These are phyloP conservation scores for Fraxinus cuspidata DNA, from an alignment of 257 asterid species.

Conservation along the genomic window DNA sequence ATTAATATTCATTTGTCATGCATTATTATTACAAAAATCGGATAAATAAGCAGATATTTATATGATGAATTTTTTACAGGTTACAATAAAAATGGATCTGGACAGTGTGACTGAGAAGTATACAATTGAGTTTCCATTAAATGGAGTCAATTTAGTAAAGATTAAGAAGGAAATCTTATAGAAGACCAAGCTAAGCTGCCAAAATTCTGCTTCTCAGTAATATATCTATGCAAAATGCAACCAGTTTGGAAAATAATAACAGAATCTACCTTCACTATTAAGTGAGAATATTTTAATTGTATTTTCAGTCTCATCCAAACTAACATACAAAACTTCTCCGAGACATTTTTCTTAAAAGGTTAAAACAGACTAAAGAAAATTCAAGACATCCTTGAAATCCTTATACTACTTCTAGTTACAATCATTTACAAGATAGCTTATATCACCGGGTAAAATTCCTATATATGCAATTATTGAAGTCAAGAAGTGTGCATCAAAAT, in stretches of 20 bases:
- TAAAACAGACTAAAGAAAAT: too few relatives aligned
- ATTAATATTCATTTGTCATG: too few relatives aligned
- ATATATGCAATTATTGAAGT: not conserved
- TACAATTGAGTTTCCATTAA: not conserved
- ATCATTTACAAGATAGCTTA: not conserved
- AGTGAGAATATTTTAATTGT: not conserved
- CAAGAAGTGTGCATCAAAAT: not conserved
- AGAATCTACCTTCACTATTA: not conserved
- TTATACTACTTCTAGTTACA: not conserved
- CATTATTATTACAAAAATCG: too few relatives aligned
- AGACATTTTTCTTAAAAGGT: not conserved
- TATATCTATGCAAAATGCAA: not conserved
- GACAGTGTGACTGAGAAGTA: not conserved
- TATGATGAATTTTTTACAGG: too few relatives aligned
- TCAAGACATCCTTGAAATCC: not conserved
- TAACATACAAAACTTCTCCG: not conserved
- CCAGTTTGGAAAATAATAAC: not conserved
- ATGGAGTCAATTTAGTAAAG: too few relatives aligned
- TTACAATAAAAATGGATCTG: too few relatives aligned
- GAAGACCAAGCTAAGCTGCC: not conserved
- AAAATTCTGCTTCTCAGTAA: not conserved
- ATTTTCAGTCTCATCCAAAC: not conserved
- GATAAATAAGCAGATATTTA: too few relatives aligned
- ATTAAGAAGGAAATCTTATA: not conserved
- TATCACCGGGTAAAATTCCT: not conserved